Base-by-base conservation (phyloP, 2,329 filamentous ascomycete genomes). In the Sclerotinia subarctica region DNA sequence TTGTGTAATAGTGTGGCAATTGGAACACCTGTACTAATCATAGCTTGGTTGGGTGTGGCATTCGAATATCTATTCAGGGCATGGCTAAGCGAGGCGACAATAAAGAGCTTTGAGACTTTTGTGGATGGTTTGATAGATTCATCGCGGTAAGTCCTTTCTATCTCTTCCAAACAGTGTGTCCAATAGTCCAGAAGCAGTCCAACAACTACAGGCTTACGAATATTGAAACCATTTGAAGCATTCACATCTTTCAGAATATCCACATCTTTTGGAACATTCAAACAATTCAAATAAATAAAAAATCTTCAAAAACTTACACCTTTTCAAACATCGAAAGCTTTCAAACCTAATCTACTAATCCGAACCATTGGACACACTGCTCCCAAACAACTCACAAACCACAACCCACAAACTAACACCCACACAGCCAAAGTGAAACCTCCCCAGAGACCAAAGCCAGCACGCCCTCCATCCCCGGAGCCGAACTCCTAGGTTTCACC, bases 1-100 rank as follows among this genome's bases (percentile, higher is more conserved):
- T 7, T 19, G 29, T n/a, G 44, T n/a, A 60, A 19, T 0, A 84
- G 81, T 11, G 80, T 87, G 6, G 84, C 84, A 15, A 75, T 87
- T 15, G 85, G 85, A 17, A 87, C 85, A 1, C 85, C 85, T 0
- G 84, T 87, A 4, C 79, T 87, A 3, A 84, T 87, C 47, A 82
- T 86, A 62, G 84, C 69, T 49, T 62, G 62, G 44, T 4, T 71
- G 15, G 66, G 0, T 2, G 21, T 60, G 6, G 44, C 58, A 35
- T n/a, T 60, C 26, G 42, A 60, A 49, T 60, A 49, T 49, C 3
- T 35, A 49, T 35, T 21, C n/a, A 35, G 35, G 44, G 44, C 11
- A 19, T 49, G 26, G 58, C 3, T 60, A 21, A 49, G 58, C 21
- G 26, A 49, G 19, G 19, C 35, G 19, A 5, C 58, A 7, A 17